phyloP scores from a whole-genome alignment of 2,329 filamentous ascomycete genomes.

The Ophiostoma triangulosporum region DNA sequence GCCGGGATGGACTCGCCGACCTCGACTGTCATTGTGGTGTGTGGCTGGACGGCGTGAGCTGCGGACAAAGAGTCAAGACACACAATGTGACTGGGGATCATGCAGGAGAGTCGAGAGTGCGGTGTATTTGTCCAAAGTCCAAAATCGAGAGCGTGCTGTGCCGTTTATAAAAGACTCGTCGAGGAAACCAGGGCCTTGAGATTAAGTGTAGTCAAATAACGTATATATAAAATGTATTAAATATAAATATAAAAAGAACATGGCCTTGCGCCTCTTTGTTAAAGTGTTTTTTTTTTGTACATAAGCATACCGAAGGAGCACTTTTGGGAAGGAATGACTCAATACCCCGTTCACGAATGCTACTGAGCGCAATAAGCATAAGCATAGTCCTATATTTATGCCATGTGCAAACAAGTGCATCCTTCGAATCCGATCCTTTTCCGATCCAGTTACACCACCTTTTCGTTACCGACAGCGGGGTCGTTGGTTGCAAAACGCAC shows the following conservation, averaged over 20 bases:
- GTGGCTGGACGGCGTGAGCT: too few relatives aligned
- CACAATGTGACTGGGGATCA: too few relatives aligned
- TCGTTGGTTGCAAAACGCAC: neutral
- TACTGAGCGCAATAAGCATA: too few relatives aligned
- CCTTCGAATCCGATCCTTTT: neutral
- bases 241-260: neutral
- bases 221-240: too few relatives aligned
- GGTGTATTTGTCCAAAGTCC: too few relatives aligned
- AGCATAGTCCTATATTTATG: too few relatives aligned
- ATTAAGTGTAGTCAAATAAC: neutral
- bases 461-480: neutral
- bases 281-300: neutral
- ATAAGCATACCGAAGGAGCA: neutral
- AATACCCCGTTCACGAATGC: too few relatives aligned
- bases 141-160: too few relatives aligned
- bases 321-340: neutral
- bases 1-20: constrained; percentile 62
- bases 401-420: neutral
- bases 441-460: neutral
- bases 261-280: neutral
- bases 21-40: constrained; percentile 16
- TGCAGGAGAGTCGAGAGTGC: too few relatives aligned
- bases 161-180: too few relatives aligned
- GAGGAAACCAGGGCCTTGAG: too few relatives aligned
- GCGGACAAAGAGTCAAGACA: too few relatives aligned